phyloP scores from a whole-genome alignment of 1,284 basidiomycete genomes.

The Moesziomyces sp. region DNA sequence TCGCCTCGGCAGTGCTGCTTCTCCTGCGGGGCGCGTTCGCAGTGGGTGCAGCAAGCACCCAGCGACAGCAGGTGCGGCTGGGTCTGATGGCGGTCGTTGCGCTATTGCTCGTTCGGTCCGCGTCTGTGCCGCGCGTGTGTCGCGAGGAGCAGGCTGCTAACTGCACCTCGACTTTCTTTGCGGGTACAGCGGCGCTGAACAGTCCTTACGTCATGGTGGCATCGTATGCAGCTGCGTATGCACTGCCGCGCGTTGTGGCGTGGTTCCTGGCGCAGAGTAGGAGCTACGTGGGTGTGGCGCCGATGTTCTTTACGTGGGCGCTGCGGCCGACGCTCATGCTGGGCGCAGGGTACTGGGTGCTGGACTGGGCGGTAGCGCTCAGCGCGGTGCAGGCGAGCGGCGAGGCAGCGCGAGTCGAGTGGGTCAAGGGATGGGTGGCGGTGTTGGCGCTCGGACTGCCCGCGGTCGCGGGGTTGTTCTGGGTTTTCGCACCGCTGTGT shows the following conservation, averaged over 20 bases:
- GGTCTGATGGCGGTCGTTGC: slow-evolving; percentile 77
- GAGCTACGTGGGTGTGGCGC: slow-evolving; percentile 53
- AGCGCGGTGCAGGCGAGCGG: slow-evolving; percentile 11
- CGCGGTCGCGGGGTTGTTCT: slow-evolving; percentile 41
- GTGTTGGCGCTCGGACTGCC: slow-evolving; percentile 38
- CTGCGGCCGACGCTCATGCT: slow-evolving; percentile 57
- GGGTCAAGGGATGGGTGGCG: slow-evolving; percentile 46
- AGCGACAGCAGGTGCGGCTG: slow-evolving; percentile 78
- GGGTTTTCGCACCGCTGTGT: slow-evolving; percentile 61
- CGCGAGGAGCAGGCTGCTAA: slow-evolving; percentile 91
- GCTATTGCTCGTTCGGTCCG: slow-evolving; percentile 78
- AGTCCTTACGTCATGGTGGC: slow-evolving; percentile 37
- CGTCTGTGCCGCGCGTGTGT: slow-evolving; percentile 83
- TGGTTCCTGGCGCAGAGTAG: slow-evolving; percentile 40
- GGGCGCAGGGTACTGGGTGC: slow-evolving; percentile 57
- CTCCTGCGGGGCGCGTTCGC: slow-evolving; percentile 26
- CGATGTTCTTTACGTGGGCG: slow-evolving; percentile 49
- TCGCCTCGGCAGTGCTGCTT: slow-evolving; percentile 69
- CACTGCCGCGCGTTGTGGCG: slow-evolving; percentile 37
- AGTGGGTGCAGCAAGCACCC: slow-evolving; percentile 62
- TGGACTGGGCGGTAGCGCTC: slow-evolving; percentile 48
- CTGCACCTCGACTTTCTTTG: slow-evolving; percentile 77
- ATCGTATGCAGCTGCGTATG: slow-evolving; percentile 50
- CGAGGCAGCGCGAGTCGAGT: slow-evolving; percentile 30
- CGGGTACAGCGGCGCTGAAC: slow-evolving; percentile 43